Evolutionary conservation across 108 stramenopile species (phyloP), one percentile per base, ranked within the genome.

Genomic region (Chaetoceros tenuissimus): DNA sequence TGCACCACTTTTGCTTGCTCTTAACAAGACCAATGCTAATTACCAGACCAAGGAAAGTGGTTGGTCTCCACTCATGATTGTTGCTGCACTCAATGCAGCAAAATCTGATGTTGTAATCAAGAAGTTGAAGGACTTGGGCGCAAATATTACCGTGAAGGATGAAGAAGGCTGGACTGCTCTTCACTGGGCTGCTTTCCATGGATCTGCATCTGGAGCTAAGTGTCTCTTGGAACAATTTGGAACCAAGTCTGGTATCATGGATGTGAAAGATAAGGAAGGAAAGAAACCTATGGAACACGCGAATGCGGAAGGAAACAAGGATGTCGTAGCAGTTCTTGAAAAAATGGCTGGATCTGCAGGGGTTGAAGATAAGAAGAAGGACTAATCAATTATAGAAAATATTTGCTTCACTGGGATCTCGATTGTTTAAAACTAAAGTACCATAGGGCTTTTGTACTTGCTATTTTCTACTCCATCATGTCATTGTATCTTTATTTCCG

Each of bases 111-210:
- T 63, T 24, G 84, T 77, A 1, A 73, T 88, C 75, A 66, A 60
- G 55, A 54, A 75, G 46, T 59, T 86, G 40, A 75, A 73, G 55
- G 68, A 71, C 10, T 31, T 93, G 21, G 92, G 87, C 7, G 92
- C 79, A 24, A 81, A 93, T 61, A 79, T 85, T 7, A 64, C 73
- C 27, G 61, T 76, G 60, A 60, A 63, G 8, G 92, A 93, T 62
- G 60, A 69, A 53, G 92, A 93, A 56, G 85, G 87, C 1, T 93
- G 92, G 92, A 93, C 81, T 60, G 73, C 87, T 28, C 64, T 89
- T 31, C 92, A 93, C 60, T 93, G 92, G 90, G 73, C 87, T 19
- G 85, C 84, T 13, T 93, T 87, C 53, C 87, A 89, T 48, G 85
- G 84, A 19, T 82, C 74, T 60, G 68, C 78, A 26, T 74, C 80